Conservation (phyloP, 768 basidiomycete genomes). For the Lentinula raphanica region DNA sequence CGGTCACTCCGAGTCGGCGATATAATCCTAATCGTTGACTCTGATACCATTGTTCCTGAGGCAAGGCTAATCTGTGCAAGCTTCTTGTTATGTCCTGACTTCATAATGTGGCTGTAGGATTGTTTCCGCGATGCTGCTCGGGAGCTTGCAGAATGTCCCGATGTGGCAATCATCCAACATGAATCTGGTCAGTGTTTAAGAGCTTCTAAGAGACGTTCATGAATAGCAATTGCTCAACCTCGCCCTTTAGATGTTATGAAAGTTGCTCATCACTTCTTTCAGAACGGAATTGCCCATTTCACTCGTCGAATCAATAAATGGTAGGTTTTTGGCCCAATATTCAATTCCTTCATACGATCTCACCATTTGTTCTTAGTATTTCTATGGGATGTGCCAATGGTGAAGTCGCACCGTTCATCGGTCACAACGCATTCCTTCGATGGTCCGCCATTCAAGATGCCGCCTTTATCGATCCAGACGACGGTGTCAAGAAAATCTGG, state of each 20-base stretch:
- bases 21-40: conserved; percentile 77
- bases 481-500: conserved; percentile 72
- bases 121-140: conserved; percentile 88
- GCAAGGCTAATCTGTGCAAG: conserved; percentile 25
- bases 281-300: conserved; percentile 86
- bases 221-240: background rate
- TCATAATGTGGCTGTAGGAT: conserved; percentile 42
- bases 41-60: conserved; percentile 76
- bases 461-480: conserved; percentile 61
- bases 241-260: conserved; percentile 70
- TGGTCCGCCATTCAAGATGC: conserved; percentile 90
- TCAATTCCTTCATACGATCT: conserved; percentile 14
- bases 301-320: conserved; percentile 80
- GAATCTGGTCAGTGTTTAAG: conserved; percentile 68
- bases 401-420: conserved; percentile 79
- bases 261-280: conserved; percentile 85
- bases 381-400: conserved; percentile 79
- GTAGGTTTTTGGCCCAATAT: background rate
- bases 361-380: conserved; percentile 36
- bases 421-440: conserved; percentile 84
- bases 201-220: too few relatives aligned
- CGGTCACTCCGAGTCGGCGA: conserved; percentile 73
- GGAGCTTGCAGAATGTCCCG: conserved; percentile 75
- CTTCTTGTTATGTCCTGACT: background rate
- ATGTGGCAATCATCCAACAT: conserved; percentile 87